Percentiles rank a stretch among this genome's conserved stretches.
Conservation (phyloP, 208 protist genomes). For the Acanthamoeba healyi region DNA sequence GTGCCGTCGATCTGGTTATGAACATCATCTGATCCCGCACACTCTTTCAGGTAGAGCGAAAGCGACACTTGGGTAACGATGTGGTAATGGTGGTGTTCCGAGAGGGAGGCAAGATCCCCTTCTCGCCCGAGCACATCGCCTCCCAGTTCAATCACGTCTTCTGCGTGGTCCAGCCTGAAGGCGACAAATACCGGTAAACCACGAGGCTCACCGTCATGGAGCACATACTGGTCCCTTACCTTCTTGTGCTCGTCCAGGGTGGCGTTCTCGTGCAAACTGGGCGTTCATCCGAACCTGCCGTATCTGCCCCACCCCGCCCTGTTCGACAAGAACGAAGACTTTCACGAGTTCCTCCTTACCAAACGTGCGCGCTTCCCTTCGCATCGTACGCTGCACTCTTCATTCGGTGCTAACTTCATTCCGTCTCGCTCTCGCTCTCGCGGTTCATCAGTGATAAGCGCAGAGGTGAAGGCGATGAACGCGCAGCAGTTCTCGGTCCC, state of each 20-base stretch:
- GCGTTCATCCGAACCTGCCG: conserved; percentile 54
- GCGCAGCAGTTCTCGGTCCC: conserved; percentile 49
- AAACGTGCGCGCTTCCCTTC: conserved; percentile 63
- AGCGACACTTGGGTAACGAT: conserved; percentile 27
- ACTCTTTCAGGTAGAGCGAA: conserved; percentile 19
- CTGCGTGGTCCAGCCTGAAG: background rate
- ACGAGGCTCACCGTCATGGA: no score
- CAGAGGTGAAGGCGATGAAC: conserved; percentile 46
- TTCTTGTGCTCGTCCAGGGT: conserved; percentile 27
- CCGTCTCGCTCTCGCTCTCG: no score
- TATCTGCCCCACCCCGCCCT: conserved; percentile 55
- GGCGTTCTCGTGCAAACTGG: conserved; percentile 8
- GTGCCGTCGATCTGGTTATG: background rate
- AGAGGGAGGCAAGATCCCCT: background rate
- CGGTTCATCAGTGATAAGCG: conserved; percentile 59
- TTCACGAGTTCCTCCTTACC: conserved; percentile 76
- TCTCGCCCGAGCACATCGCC: background rate
- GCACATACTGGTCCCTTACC: no score
- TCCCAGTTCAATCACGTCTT: conserved; percentile 71
- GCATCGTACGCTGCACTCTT: background rate
- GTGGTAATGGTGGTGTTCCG: background rate
- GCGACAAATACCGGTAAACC: background rate
- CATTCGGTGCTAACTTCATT: no score
- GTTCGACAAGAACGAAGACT: conserved; percentile 55
- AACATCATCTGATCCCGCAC: background rate